These are phyloP conservation scores for Aquilaria agallochum DNA, from an alignment of 441 rosid genomes.

Conservation along the genomic window DNA sequence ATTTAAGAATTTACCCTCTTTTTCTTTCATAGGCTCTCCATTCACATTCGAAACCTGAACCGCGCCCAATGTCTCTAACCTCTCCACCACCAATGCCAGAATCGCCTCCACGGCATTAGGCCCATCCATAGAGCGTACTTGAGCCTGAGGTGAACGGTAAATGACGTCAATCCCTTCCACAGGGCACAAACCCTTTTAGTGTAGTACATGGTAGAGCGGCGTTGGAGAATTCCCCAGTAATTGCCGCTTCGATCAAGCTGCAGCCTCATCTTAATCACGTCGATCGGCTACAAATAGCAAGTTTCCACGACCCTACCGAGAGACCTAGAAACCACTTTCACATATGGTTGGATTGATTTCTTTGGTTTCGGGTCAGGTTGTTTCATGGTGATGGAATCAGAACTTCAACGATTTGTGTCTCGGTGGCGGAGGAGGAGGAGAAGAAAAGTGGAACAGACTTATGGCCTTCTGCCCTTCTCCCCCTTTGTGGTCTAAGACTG, in stretches of 20 bases:
- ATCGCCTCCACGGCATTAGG: constrained; percentile 49
- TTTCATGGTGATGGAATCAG: background rate
- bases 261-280: constrained; percentile 86
- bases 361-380: background rate
- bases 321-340: constrained; percentile 89
- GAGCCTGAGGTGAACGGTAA: constrained; percentile 86
- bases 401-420: background rate
- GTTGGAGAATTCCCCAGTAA: constrained; percentile 78
- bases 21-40: no score
- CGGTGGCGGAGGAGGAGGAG: background rate
- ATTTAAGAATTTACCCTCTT: no score
- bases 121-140: constrained; percentile 93
- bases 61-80: no score
- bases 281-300: constrained; percentile 85
- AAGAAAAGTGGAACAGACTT: background rate
- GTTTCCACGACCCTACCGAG: constrained; percentile 88
- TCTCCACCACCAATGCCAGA: no score
- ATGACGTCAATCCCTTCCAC: constrained; percentile 97
- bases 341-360: constrained; percentile 64
- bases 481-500: no score
- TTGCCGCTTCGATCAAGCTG: constrained; percentile 70
- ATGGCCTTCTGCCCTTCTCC: background rate
- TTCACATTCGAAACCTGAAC: no score
- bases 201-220: constrained; percentile 58
- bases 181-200: constrained; percentile 85